Evolutionary conservation across 805 yeast species (phyloP), one percentile per base, ranked within the genome.

Genomic region (Maudiozyma bulderi): DNA sequence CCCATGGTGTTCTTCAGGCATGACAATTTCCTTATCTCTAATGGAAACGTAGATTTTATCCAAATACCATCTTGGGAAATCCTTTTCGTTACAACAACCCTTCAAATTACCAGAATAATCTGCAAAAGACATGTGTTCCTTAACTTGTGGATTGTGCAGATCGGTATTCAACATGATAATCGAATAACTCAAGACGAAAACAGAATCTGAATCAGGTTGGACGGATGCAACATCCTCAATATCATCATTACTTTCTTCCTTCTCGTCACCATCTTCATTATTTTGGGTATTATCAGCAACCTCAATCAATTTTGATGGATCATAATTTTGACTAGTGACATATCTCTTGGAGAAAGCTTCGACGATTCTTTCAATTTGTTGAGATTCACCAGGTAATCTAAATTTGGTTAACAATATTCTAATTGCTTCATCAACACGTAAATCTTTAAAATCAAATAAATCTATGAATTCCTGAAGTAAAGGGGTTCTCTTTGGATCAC

Each of bases 1-100:
- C 13, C 91, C 93, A 62, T 88, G 95, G 57, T 91, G 97, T 60
- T 93, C 99, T 59, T 93, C 98, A 0, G 99, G 98, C 90, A 95
- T 86, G 45, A 93, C 87, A 54, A 93, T 93, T 66, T 93, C 99
- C 47, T 84, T 78, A 49, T 83, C 86, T 52, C 80, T 76, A 48
- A 93, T 90, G 1, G 95, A 84, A 29, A 76, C 70, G 65, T 86
- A 93, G 29, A 91, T 88, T 54, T 78, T 84, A 51, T 82, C 81
- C 52, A 91, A 71, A 60, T 88, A 91, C 86, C 95, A 89, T 28
- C 74, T 75, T 3, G 95, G 91, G 69, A 86, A 90, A 66, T 90
- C 93, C 37, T 76, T 74, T 20, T 78, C 78, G 54, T 82, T 82
- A 60, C 82, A 82, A 29, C 88, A 84, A 6, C 95, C 95, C 54